Conservation (phyloP, 2,329 filamentous ascomycete genomes). For the Sporothrix variecibatus region DNA sequence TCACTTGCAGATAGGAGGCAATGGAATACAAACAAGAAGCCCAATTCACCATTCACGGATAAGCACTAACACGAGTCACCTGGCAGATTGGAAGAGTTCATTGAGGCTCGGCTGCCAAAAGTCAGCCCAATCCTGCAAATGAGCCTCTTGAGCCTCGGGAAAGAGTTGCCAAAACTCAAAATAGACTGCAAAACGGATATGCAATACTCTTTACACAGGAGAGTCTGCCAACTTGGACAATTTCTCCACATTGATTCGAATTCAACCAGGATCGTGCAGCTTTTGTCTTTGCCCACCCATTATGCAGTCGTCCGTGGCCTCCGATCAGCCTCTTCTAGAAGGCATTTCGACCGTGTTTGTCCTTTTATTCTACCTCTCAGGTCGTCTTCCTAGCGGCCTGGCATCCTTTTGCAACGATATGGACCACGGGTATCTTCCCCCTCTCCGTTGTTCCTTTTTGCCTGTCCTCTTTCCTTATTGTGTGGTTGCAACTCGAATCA, state of each 20-base stretch:
- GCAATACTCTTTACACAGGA: not conserved
- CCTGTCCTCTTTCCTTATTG: conserved; percentile 28
- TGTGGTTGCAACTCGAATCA: conserved; percentile 38
- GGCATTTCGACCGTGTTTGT: not conserved
- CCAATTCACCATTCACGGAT: not conserved
- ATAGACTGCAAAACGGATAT: not conserved
- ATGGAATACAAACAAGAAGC: no score
- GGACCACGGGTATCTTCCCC: not conserved
- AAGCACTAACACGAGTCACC: not conserved
- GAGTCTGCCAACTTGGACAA: not conserved
- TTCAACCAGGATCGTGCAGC: conserved; percentile 12
- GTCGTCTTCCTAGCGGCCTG: not conserved
- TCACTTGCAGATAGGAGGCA: no score
- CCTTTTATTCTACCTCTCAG: not conserved
- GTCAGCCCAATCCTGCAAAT: not conserved
- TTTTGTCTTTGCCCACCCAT: conserved; percentile 20
- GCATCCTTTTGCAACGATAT: not conserved
- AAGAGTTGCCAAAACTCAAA: not conserved
- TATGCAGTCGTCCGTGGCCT: conserved; percentile 29
- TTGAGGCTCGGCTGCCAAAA: not conserved
- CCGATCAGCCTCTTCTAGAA: conserved; percentile 19
- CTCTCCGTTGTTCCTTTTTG: not conserved
- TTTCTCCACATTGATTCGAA: not conserved
- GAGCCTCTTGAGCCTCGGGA: not conserved
- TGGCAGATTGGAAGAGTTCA: not conserved